Evolutionary conservation across 768 basidiomycete genomes (phyloP), one percentile per base, ranked within the genome.

Genomic region (Podaxis mareebaensis): DNA sequence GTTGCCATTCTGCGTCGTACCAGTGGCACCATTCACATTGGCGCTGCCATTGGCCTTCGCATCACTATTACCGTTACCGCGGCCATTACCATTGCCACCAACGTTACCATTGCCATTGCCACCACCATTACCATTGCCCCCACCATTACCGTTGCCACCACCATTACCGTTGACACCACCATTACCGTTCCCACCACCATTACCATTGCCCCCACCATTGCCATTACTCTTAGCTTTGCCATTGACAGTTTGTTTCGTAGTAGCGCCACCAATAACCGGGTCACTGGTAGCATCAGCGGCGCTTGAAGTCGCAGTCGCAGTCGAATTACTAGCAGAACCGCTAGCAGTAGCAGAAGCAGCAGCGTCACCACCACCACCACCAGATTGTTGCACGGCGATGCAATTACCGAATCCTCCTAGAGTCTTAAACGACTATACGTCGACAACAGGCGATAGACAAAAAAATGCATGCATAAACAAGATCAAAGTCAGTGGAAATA

Each of bases 361-460:
- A n/a, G n/a, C n/a, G n/a, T n/a, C n/a, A n/a, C n/a, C 22, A 40
- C 64, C 68, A 54, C 64, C 64, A 55, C 66, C 68, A 46, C 61
- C 70, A 20, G 69, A 70, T 63, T 78, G 77, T 57, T 81, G 76
- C 10, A 85, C 81, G 36, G 78, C 83, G 11, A 81, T 78, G 62
- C 85, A 86, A 69, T 83, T 85, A 58, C 85, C 84, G 70, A 85
- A 85, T 30, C 82, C 80, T 24, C 76, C 78, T 20, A 79, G 71
- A 20, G 83, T 81, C 48, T 72, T 77, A 67, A 86, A 81, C 30
- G 81, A 79, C 73, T 78, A 57, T 8, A 60, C 8, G 17, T 38
- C 44, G n/a, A 46, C n/a, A 20, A 22, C 7, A 33, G 33, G 44
- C 20, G 6, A 1, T 0, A 20, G 20, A 46, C 17, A 20, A 46